Base-by-base conservation (phyloP, 1,139 yeast species). In the Scheffersomyces stambukii region DNA sequence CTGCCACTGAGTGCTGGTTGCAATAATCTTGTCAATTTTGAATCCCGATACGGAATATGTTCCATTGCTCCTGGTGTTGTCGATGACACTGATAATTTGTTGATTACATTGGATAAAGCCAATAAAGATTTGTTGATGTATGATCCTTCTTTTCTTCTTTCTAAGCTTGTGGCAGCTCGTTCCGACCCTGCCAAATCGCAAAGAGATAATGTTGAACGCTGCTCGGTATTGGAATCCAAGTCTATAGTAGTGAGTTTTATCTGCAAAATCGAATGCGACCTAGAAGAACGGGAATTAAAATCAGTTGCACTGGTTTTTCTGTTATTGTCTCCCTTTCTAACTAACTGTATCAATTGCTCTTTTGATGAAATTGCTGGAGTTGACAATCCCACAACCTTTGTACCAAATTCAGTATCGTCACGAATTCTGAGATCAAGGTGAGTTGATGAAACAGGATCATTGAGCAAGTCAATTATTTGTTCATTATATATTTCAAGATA, bases 111-210 rank as follows among this genome's bases (percentile, higher is more conserved):
- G 7, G 96, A 88, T 31, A 89, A 67, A 0, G 97, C 94, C 35
- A 91, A 63, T 25, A 89, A 68, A 0, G 96, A 88, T 51, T 86
- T 85, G 60, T 91, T 91, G 49, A 91, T 91, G 50, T 71, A 89
- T 0, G 96, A 75, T 13, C 97, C 97, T 59, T 91, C 97, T 52
- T 86, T 84, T 35, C 96, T 65, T 45, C 97, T 70, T 45, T 81
- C 96, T 0, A 69, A 58, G 47, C 88, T 86, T 1, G 82, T 70
- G 0, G 94, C 81, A 0, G 96, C 97, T 33, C 85, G 70, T 55
- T 91, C 98, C 11, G 95, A 83, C 13, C 98, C 98, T 0, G 98
- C 98, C 47, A 91, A 69, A 57, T 91, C 98, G 64, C 97, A 91
- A 33, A 91, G 65, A 15, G 93, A 84, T 21, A 91, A 70, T 0